Base-by-base conservation (phyloP, 2,329 filamentous ascomycete species). In the Trichophyton rubrum region DNA sequence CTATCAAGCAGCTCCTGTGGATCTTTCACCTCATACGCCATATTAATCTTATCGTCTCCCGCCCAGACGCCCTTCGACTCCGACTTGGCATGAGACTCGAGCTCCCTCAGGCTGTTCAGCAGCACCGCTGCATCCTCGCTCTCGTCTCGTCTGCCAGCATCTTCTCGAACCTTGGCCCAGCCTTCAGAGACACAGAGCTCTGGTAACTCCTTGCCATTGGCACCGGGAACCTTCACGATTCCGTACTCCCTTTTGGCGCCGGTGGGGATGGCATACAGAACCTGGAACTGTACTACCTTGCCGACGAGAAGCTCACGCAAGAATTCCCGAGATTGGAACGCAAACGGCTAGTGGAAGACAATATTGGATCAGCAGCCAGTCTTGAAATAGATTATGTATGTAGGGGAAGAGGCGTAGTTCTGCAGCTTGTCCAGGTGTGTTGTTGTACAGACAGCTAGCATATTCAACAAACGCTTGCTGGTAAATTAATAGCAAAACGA, bases 301-400 rank as follows among this genome's bases (percentile, higher is more conserved):
- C 92, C 92, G 61, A 97, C 87, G 45, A 87, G 81, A 58, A 91
- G 79, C 66, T 87, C 85, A 69, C 93, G 88, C 63, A 99, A 82
- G 73, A 88, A 93, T 75, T 99, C 93, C 71, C 93, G 89, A 62
- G 93, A 96, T 75, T 93, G 87, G 75, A 96, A 99, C 62, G 89
- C 90, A 71, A 88, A 95, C 41, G 87, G 85, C 82, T 83, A 68
- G 9, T 38, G 11, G n/a, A 47, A 60, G 20, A 41, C 11, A 38
- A 3, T 43, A 22, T 35, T n/a, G 24, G 13, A 17, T 57, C 38
- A 57, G 55, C 30, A 53, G 13, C 13, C n/a, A 33, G 24, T 38
- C 33, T 38, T 38, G 33, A 38, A 38, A 38, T 38, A 9, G 33
- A 30, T 38, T 38, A 38, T 38, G 1, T 30, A 30, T 38, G 13